A percentile compares a stretch with the other conserved stretches of the same genome.
These are phyloP conservation scores for Elymus sibiricus DNA, from an alignment of 176 grass and related monocot species.

Conservation along the genomic window DNA sequence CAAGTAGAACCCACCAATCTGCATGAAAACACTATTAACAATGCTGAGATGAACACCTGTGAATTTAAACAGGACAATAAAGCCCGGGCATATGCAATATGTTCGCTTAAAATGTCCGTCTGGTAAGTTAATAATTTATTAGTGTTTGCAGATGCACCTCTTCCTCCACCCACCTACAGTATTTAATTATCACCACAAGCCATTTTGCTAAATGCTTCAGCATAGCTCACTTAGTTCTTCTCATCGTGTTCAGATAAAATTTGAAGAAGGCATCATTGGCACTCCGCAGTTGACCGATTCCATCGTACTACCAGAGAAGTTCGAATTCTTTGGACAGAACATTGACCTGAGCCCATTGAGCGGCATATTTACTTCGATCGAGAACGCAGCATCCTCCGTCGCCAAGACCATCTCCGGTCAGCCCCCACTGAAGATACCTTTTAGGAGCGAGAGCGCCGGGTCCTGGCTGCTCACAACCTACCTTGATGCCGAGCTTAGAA, in stretches of 20 bases:
- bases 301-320: conserved; percentile 76
- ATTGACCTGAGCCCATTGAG: conserved; percentile 74
- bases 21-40: conserved; percentile 16
- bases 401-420: conserved; percentile 79
- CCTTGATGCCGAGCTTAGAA: conserved; percentile 80
- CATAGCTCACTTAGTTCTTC: neutral
- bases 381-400: conserved; percentile 75
- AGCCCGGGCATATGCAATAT: neutral
- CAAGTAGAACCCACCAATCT: neutral
- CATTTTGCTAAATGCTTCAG: neutral
- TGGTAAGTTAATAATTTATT: neutral
- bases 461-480: conserved; percentile 96
- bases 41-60: neutral
- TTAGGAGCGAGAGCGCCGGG: conserved; percentile 49
- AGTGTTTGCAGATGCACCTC: neutral
- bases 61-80: neutral
- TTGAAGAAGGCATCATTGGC: conserved; percentile 73
- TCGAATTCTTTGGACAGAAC: conserved; percentile 84
- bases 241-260: conserved; percentile 70
- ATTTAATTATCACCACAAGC: neutral
- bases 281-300: conserved; percentile 91
- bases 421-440: conserved; percentile 78
- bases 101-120: neutral
- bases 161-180: neutral
- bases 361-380: conserved; percentile 70